A percentile compares a stretch with the other conserved stretches of the same genome.
Evolutionary conservation across 345 rosid species (phyloP).

Genomic region (Eucalyptus marginata): DNA sequence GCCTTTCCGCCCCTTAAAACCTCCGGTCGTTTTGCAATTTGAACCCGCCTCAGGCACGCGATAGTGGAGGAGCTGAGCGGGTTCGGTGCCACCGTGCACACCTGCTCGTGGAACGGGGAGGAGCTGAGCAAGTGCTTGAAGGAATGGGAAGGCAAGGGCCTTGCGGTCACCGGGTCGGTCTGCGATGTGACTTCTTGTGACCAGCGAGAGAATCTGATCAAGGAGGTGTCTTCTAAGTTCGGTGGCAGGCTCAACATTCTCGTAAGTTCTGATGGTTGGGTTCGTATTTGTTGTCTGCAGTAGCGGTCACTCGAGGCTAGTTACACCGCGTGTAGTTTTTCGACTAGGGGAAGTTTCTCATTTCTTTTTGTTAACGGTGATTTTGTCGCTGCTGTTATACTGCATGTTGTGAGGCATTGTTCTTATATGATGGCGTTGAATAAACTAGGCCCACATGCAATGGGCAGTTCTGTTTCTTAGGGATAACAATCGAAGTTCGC

Average conservation of each 20-base stretch:
- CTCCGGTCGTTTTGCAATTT: not conserved
- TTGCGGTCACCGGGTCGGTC: slow-evolving; percentile 59
- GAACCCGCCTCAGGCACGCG: slow-evolving; percentile 29
- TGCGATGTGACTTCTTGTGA: slow-evolving; percentile 45
- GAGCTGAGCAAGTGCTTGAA: slow-evolving; percentile 48
- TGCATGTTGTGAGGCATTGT: not conserved
- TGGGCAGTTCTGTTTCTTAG: not conserved
- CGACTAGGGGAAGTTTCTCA: not conserved
- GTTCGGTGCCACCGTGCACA: slow-evolving; percentile 62
- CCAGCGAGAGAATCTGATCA: slow-evolving; percentile 43
- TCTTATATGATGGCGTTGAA: not conserved
- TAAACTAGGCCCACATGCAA: not conserved
- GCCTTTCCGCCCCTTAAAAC: not conserved
- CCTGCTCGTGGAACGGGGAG: slow-evolving; percentile 64
- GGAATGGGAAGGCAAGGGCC: slow-evolving; percentile 47
- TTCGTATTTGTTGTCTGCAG: not conserved
- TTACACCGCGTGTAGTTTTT: not conserved
- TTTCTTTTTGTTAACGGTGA: not conserved
- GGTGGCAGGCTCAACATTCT: slow-evolving; percentile 58
- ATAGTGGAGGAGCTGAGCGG: slow-evolving; percentile 65
- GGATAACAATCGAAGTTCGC: not conserved
- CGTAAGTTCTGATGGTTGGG: slow-evolving; percentile 4
- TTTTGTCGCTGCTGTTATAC: not conserved
- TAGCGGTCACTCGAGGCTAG: not conserved
- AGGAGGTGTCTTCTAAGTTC: slow-evolving; percentile 36